These are phyloP conservation scores for Fragaria iinumae DNA, from an alignment of 306 rosid genomes.

Conservation along the genomic window DNA sequence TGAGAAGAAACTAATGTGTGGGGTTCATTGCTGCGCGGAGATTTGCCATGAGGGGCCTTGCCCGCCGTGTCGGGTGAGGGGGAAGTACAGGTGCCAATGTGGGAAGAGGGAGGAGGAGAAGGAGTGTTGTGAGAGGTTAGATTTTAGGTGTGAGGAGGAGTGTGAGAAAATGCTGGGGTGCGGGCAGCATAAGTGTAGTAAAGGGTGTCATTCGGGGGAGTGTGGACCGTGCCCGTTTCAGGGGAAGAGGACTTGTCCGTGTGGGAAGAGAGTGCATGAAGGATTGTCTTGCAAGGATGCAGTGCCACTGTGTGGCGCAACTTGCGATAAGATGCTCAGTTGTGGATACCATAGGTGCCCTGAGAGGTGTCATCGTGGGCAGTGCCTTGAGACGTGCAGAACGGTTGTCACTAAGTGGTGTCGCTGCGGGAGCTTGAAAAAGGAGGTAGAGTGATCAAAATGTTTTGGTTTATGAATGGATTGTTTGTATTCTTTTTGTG, in stretches of 20 bases:
- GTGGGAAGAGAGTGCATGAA: slow-evolving; percentile 70
- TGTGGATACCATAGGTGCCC: slow-evolving; percentile 84
- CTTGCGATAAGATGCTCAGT: slow-evolving; percentile 65
- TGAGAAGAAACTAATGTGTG: slow-evolving; percentile 56
- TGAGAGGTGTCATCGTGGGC: slow-evolving; percentile 88
- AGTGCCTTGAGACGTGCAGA: slow-evolving; percentile 73
- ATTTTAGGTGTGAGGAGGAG: slow-evolving; percentile 50
- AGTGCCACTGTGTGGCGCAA: slow-evolving; percentile 73
- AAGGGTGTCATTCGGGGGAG: slow-evolving; percentile 75
- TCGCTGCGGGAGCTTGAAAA: slow-evolving; percentile 85
- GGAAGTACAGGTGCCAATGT: slow-evolving; percentile 55
- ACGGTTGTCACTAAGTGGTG: slow-evolving; percentile 68
- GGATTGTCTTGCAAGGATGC: slow-evolving; percentile 78
- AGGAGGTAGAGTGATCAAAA: slow-evolving; percentile 57
- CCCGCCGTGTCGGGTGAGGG: slow-evolving; percentile 60
- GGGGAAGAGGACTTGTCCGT: slow-evolving; percentile 88
- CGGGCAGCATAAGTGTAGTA: slow-evolving; percentile 69
- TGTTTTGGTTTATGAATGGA: slow-evolving; percentile 9
- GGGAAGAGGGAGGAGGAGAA: slow-evolving; percentile 61
- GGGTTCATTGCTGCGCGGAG: slow-evolving; percentile 57
- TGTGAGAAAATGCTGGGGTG: slow-evolving; percentile 66
- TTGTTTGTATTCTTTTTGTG: slow-evolving; percentile 16
- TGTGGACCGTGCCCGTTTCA: slow-evolving; percentile 80
- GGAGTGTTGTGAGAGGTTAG: slow-evolving; percentile 66
- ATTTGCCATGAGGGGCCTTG: slow-evolving; percentile 71